Evolutionary conservation across 768 basidiomycete genomes (phyloP).

Genomic region (Phaffia australis): DNA sequence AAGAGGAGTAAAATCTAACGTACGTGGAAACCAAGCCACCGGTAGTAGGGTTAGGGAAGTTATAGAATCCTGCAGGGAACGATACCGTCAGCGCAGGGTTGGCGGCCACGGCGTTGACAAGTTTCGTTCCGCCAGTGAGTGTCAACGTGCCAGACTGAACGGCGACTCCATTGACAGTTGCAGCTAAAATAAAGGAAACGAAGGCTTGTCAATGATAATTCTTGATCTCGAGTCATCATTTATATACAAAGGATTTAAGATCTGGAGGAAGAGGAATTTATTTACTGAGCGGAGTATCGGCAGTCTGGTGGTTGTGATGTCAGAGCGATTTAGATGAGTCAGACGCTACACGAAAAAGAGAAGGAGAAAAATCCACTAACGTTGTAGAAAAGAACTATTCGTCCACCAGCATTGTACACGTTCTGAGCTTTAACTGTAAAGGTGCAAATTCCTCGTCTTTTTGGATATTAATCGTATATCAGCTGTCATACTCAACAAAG

Average conservation of each 20-base stretch:
- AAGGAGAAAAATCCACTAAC: neutral
- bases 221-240: too few relatives aligned
- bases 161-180: slow-evolving; percentile 1
- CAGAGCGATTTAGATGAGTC: neutral
- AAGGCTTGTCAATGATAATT: neutral
- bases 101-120: slow-evolving; percentile 8
- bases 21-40: slow-evolving; percentile 53
- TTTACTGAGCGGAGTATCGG: too few relatives aligned
- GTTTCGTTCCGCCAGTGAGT: slow-evolving; percentile 1
- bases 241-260: neutral
- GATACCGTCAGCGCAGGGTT: slow-evolving; percentile 6
- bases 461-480: too few relatives aligned
- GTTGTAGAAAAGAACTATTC: neutral
- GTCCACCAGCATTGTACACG: slow-evolving; percentile 35
- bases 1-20: slow-evolving; percentile 47
- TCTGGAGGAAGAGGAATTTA: neutral
- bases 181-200: neutral
- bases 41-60: slow-evolving; percentile 42
- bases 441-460: slow-evolving; percentile 50
- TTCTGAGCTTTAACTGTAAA: slow-evolving; percentile 50
- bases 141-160: neutral
- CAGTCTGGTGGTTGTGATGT: neutral
- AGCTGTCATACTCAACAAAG: too few relatives aligned
- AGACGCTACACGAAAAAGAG: neutral
- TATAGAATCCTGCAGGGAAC: slow-evolving; percentile 15